These are phyloP conservation scores for Caryocar brasiliense DNA, from an alignment of 441 rosid species.

Conservation along the genomic window DNA sequence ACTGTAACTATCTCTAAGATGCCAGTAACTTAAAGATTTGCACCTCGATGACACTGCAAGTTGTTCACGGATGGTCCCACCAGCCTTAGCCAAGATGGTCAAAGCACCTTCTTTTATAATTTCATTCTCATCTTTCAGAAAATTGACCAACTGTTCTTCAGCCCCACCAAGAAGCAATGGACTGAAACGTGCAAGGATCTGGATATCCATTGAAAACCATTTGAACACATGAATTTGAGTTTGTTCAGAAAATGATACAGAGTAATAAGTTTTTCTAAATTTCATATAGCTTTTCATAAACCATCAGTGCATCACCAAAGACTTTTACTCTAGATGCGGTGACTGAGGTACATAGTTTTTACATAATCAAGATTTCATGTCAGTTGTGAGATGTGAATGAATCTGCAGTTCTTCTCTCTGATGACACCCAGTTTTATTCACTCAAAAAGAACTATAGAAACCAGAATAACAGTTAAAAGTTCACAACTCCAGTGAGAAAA, in stretches of 20 bases:
- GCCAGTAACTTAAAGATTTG: slow-evolving; percentile 9
- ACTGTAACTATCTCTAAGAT: neutral
- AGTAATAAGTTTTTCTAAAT: too few relatives aligned
- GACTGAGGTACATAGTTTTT: too few relatives aligned
- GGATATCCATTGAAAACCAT: too few relatives aligned
- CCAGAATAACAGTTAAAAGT: too few relatives aligned
- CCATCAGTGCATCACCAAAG: too few relatives aligned
- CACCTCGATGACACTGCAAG: slow-evolving; percentile 83
- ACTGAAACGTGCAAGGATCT: slow-evolving; percentile 86
- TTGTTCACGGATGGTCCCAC: slow-evolving; percentile 91
- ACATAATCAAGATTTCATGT: too few relatives aligned
- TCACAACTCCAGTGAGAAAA: neutral
- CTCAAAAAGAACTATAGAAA: too few relatives aligned
- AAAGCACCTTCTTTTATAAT: slow-evolving; percentile 80
- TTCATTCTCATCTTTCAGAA: slow-evolving; percentile 85
- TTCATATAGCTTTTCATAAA: too few relatives aligned
- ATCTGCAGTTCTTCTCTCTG: too few relatives aligned
- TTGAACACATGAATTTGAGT: neutral
- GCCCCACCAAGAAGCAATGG: slow-evolving; percentile 72
- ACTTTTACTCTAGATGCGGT: too few relatives aligned
- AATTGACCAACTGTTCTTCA: slow-evolving; percentile 72
- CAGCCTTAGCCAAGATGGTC: slow-evolving; percentile 92
- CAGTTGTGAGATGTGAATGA: too few relatives aligned
- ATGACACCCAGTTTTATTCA: too few relatives aligned
- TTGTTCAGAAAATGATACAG: neutral